These are phyloP conservation scores for Kazachstania sp. DNA, from an alignment of 1,139 yeast genomes.

Conservation along the genomic window DNA sequence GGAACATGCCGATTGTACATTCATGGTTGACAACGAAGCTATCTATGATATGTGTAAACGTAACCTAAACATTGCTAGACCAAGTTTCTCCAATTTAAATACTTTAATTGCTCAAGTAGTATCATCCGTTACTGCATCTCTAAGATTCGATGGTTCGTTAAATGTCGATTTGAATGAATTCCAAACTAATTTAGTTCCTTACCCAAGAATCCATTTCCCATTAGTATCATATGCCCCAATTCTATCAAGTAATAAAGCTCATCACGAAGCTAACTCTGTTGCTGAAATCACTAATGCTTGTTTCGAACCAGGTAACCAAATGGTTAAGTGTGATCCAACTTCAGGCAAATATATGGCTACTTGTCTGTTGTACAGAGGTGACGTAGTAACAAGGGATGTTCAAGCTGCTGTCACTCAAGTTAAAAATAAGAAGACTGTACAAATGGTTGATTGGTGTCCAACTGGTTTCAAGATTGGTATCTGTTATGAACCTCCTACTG, in stretches of 20 bases:
- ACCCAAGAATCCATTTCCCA: conserved; percentile 99
- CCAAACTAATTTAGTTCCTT: conserved; percentile 96
- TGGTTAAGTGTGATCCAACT: conserved; percentile 98
- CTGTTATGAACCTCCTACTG: conserved; percentile 95
- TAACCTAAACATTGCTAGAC: conserved; percentile 87
- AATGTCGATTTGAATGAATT: conserved; percentile 95
- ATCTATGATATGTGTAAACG: conserved; percentile 97
- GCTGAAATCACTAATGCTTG: conserved; percentile 94
- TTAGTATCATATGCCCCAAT: conserved; percentile 96
- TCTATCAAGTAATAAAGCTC: conserved; percentile 80
- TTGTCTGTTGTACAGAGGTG: conserved; percentile 95
- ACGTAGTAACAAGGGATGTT: conserved; percentile 94
- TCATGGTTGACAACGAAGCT: conserved; percentile 98
- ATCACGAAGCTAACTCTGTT: conserved; percentile 85
- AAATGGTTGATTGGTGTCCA: conserved; percentile 99
- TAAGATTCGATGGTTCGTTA: conserved; percentile 93
- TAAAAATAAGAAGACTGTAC: conserved; percentile 89
- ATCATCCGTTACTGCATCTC: conserved; percentile 94
- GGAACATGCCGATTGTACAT: conserved; percentile 97
- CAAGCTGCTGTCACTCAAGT: conserved; percentile 90
- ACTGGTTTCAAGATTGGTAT: conserved; percentile 99
- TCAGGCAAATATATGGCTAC: conserved; percentile 97
- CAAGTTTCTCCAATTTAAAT: conserved; percentile 77
- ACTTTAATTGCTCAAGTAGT: conserved; percentile 95
- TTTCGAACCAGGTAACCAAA: conserved; percentile 96